A percentile compares a stretch with the other conserved stretches of the same genome.
Conservation (phyloP, 257 asterid species). For the Fraxinus excelsior region DNA sequence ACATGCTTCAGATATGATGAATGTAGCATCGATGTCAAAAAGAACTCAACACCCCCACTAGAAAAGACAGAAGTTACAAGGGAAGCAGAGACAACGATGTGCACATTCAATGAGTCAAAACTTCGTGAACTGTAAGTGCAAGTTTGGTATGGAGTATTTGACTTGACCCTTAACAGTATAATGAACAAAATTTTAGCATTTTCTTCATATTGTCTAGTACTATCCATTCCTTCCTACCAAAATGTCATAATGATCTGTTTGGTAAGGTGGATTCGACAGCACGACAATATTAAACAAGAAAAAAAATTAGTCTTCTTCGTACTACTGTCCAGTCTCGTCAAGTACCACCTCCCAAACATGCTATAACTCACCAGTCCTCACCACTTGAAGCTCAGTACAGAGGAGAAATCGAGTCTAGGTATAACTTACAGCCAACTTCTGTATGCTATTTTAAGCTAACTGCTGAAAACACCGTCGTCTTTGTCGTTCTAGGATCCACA, state of each 20-base stretch:
- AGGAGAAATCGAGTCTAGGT: neutral
- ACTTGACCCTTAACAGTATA: neutral
- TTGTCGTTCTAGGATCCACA: neutral
- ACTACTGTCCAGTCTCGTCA: too few relatives aligned
- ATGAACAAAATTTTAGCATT: too few relatives aligned
- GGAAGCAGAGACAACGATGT: constrained; percentile 26
- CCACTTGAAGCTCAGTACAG: neutral
- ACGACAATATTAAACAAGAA: too few relatives aligned
- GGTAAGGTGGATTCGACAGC: too few relatives aligned
- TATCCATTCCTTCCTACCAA: neutral
- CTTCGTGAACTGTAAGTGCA: constrained; percentile 17
- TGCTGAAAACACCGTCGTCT: neutral
- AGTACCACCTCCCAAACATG: neutral
- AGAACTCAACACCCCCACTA: constrained; percentile 18
- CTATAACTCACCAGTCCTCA: neutral
- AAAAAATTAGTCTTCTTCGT: too few relatives aligned
- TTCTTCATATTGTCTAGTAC: too few relatives aligned
- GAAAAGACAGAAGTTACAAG: constrained; percentile 21
- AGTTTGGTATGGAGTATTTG: neutral
- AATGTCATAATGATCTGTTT: too few relatives aligned
- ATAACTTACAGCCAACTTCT: neutral
- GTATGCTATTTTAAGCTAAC: constrained; percentile 20
- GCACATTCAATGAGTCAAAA: constrained; percentile 13
- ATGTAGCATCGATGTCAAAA: constrained; percentile 33
- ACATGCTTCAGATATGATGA: constrained; percentile 68